Base-by-base conservation (phyloP, 1,284 basidiomycete species). In the Amylostereum areolatum region DNA sequence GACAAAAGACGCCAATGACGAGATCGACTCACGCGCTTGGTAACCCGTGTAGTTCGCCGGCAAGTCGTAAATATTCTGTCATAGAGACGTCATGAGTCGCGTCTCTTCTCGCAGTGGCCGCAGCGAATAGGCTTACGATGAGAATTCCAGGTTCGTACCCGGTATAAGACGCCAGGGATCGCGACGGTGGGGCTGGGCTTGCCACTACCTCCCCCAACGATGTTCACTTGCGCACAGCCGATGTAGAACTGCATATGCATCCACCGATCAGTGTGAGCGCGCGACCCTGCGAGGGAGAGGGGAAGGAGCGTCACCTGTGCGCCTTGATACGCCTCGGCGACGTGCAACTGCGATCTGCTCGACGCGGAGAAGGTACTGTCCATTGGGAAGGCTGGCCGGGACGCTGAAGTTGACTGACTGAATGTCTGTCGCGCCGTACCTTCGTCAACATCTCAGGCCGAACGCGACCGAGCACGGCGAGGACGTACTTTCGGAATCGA, bases 271-370 rank as follows among this genome's bases (percentile, higher is more conserved):
- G 34, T n/a, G 34, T n/a, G n/a, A 35, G n/a, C 9, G 34, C 9
- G 9, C 34, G n/a, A n/a, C 34, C 34, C n/a, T 24, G 9, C 39
- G 41, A 4, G 11, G n/a, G 30, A 25, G 39, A 8, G 12, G 37
- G 7, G 37, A 35, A 9, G 34, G 9, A 35, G 10, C 12, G 25
- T 9, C 9, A 35, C 9, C 59, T 68, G 68, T 12, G 67, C 67
- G 25, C 68, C 68, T 6, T 58, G 62, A 37, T 52, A 51, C 28
- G 61, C 59, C 5, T 56, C 52, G 11, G 68, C 64, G 12, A 64
- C 56, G 54, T 70, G 66, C 18, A 69, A 60, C n/a, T 9, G 71
- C 71, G 49, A 72, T 71, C 57, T 70, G 61, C 51, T 65, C 64
- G 7, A 52, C 60, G 35, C 62, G 62, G 39, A 62, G 43, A 34